These are phyloP conservation scores for Hawksworthiomyces lignivorus DNA, from an alignment of 2,329 filamentous ascomycete species.

Conservation along the genomic window DNA sequence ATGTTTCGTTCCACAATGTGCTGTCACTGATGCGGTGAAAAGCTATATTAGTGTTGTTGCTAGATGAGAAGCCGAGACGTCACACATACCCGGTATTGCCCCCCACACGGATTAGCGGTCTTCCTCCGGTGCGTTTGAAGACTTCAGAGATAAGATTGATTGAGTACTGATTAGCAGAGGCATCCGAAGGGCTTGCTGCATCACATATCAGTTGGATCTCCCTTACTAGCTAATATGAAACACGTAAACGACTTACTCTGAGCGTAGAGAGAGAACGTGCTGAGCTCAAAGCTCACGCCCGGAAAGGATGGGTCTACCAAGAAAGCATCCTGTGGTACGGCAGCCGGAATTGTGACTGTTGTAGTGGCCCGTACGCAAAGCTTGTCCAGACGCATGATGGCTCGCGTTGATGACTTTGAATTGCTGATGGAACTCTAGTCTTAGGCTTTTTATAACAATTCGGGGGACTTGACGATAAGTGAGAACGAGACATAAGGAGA, in stretches of 20 bases:
- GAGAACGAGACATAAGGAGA: no score
- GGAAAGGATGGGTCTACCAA: not conserved
- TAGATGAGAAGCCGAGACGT: no score
- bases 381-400: constrained; percentile 1
- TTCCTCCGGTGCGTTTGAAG: not conserved
- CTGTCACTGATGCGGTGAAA: no score
- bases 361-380: constrained; percentile 2
- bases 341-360: not conserved
- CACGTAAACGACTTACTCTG: constrained; percentile 4
- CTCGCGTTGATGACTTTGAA: no score
- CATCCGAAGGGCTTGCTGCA: not conserved
- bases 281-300: constrained; percentile 2
- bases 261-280: constrained; percentile 1
- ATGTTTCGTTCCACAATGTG: not conserved
- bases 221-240: no score
- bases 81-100: not conserved
- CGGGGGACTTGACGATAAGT: no score
- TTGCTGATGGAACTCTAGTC: no score
- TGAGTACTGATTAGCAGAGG: not conserved
- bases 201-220: not conserved
- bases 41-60: no score
- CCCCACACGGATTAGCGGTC: not conserved
- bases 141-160: constrained; percentile 2
- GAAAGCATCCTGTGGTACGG: not conserved
- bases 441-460: no score